Percentiles rank a stretch among this genome's conserved stretches.
Conservation (phyloP, 345 rosid species). For the Carallia brachiata region DNA sequence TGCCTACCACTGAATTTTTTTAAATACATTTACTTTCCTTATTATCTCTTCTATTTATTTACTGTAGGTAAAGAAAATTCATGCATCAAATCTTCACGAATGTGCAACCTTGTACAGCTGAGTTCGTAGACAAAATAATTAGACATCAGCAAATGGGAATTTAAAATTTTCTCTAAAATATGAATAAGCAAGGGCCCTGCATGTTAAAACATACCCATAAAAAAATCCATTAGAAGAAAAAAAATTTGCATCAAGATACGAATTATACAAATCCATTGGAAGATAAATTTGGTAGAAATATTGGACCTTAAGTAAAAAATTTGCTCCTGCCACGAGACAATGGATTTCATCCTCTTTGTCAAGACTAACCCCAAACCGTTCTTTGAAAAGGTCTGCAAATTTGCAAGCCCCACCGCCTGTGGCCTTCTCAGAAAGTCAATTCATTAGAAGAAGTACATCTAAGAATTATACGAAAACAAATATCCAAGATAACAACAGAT, state of each 20-base stretch:
- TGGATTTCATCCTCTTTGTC: constrained; percentile 99
- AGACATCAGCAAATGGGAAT: too few relatives aligned
- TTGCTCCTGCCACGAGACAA: constrained; percentile 98
- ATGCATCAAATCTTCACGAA: background rate
- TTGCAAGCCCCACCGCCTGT: constrained; percentile 99
- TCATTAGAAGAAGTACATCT: constrained; percentile 19
- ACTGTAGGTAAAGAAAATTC: background rate
- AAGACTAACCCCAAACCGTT: constrained; percentile 88
- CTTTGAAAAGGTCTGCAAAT: constrained; percentile 88
- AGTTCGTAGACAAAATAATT: background rate
- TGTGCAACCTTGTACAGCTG: background rate
- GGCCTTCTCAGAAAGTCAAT: constrained; percentile 63
- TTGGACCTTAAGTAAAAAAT: constrained; percentile 89
- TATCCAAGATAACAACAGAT: background rate
- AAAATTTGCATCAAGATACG: too few relatives aligned
- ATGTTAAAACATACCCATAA: background rate
- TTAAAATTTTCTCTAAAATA: background rate
- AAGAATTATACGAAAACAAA: background rate
- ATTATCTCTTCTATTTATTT: too few relatives aligned
- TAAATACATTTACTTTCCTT: background rate
- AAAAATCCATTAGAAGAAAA: too few relatives aligned
- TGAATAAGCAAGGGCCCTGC: background rate
- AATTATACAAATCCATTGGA: background rate
- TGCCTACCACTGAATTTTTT: background rate
- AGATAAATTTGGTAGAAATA: constrained; percentile 15